Evolutionary conservation across 257 asterid genomes (phyloP).

Genomic region (Asclepias syriaca): DNA sequence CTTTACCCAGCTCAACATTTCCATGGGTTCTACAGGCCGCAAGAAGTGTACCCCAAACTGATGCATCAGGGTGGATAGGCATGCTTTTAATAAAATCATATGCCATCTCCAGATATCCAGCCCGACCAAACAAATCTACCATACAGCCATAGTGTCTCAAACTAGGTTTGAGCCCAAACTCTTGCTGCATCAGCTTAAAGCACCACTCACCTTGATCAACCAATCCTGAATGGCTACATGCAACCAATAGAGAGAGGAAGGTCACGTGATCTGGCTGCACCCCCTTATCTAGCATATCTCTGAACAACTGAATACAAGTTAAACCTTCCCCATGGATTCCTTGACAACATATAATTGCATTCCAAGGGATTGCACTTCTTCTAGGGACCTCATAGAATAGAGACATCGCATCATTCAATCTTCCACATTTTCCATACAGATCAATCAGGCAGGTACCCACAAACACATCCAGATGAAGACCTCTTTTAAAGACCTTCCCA

Average conservation of each 20-base stretch:
- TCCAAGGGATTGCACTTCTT: slow-evolving; percentile 54
- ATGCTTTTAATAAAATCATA: slow-evolving; percentile 15
- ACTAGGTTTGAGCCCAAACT: slow-evolving; percentile 49
- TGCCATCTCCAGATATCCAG: slow-evolving; percentile 38
- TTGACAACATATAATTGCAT: slow-evolving; percentile 63
- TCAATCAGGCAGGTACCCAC: slow-evolving; percentile 72
- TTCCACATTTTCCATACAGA: slow-evolving; percentile 77
- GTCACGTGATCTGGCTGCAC: slow-evolving; percentile 74
- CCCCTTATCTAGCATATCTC: slow-evolving; percentile 48
- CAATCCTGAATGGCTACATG: slow-evolving; percentile 78
- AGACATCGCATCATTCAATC: slow-evolving; percentile 50
- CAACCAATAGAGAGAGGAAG: slow-evolving; percentile 54
- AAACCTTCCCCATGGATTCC: slow-evolving; percentile 73
- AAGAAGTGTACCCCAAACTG: slow-evolving; percentile 30
- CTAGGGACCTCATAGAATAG: slow-evolving; percentile 47
- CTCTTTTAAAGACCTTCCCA: slow-evolving; percentile 45
- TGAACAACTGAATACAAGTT: slow-evolving; percentile 49
- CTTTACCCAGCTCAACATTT: slow-evolving; percentile 20
- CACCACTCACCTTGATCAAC: slow-evolving; percentile 54
- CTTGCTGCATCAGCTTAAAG: slow-evolving; percentile 55
- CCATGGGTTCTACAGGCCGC: slow-evolving; percentile 20
- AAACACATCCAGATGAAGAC: slow-evolving; percentile 48
- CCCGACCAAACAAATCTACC: slow-evolving; percentile 75
- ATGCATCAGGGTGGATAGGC: slow-evolving; percentile 28
- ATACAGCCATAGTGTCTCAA: slow-evolving; percentile 64